Evolutionary conservation across 2,329 filamentous ascomycete genomes (phyloP), one percentile per base, ranked within the genome.

Genomic region (Hypoxylon sp.): DNA sequence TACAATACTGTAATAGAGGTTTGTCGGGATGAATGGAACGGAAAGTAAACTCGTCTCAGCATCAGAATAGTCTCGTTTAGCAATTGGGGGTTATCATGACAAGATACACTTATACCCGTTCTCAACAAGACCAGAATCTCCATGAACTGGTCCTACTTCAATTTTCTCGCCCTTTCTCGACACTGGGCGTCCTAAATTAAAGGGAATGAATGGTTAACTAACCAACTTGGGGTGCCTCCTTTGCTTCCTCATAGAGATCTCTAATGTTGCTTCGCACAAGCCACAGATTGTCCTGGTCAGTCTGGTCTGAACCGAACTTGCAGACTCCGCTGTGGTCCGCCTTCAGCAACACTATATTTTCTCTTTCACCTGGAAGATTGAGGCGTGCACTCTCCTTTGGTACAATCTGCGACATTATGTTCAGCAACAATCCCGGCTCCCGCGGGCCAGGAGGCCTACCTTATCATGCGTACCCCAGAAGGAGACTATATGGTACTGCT

Each of bases 391-490:
- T 46, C 42, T 46, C n/a, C 42, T 13, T 46, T 50, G 48, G 25
- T 8, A 50, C 48, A 7, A 30, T 6, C 48, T 50, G 25, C 13
- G 30, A 25, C 10, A 13, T 17, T 3, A 46, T 20, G 17, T 20
- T 50, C 3, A 30, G 25, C 6, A 25, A 2, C n/a, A n/a, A 46
- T 4, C 7, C 42, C 13, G 7, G 22, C 8, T 14, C 42, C 22
- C n/a, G 22, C 25, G 20, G 6, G 13, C 13, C 25, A 30, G 20
- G 2, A 25, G 17, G 30, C 25, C 17, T 30, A 50, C 48, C 6
- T 50, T n/a, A 25, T 50, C 48, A 3, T 17, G 13, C 6, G 48
- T 27, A 13, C 48, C 75, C 74, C 72, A 77, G 46, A 77, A 76
- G 3, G 68, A 71, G 5, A 71, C 37, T 13, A 71, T 64, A 17